phyloP scores from a whole-genome alignment of 2,329 filamentous ascomycete species.

The Fusarium sambucinum region DNA sequence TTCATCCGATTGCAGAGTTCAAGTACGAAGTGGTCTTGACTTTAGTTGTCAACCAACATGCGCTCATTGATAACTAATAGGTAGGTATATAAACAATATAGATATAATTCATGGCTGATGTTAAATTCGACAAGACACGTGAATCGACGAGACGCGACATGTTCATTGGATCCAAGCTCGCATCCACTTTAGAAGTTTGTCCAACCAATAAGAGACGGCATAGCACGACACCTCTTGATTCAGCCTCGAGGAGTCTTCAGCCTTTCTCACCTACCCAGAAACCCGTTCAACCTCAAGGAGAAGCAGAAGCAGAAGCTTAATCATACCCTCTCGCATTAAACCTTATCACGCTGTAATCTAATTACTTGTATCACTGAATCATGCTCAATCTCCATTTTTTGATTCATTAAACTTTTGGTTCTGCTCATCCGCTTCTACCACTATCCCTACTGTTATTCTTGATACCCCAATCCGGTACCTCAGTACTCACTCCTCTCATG shows the following conservation, averaged over 20 bases:
- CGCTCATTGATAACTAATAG: neutral
- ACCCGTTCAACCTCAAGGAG: constrained; percentile 16
- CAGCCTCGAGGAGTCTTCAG: constrained; percentile 42
- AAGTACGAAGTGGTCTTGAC: no score
- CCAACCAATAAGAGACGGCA: constrained; percentile 32
- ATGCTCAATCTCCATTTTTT: constrained; percentile 17
- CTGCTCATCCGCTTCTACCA: neutral
- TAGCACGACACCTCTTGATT: constrained; percentile 23
- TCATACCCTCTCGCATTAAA: constrained; percentile 20
- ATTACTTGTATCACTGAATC: constrained; percentile 13
- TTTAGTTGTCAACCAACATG: no score
- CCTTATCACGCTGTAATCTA: constrained; percentile 18
- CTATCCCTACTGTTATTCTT: constrained; percentile 28
- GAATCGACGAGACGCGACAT: constrained; percentile 19
- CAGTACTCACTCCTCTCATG: constrained; percentile 45
- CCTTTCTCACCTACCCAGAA: constrained; percentile 37
- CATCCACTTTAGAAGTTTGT: constrained; percentile 22
- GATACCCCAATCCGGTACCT: constrained; percentile 24
- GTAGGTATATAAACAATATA: no score
- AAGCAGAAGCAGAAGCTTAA: neutral
- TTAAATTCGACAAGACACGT: constrained; percentile 6
- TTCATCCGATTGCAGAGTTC: neutral
- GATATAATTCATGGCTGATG: neutral
- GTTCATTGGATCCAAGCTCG: constrained; percentile 23
- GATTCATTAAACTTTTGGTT: constrained; percentile 32